phyloP scores from a whole-genome alignment of 345 rosid species.

The Eucalyptus regnans region DNA sequence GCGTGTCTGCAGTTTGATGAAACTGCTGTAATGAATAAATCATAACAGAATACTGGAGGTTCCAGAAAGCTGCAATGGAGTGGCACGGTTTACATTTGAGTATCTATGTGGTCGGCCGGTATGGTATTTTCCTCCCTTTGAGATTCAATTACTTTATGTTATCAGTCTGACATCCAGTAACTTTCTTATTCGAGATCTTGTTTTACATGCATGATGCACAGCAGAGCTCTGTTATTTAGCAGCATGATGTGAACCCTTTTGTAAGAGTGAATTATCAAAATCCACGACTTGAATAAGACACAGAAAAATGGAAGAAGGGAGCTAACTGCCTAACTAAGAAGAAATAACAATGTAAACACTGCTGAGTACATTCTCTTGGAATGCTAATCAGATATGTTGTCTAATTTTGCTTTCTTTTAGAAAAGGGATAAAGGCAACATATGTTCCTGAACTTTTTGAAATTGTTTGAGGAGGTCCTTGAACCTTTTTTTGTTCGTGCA shows the following conservation, averaged over 20 bases:
- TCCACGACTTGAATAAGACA: not conserved
- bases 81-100: constrained; percentile 67
- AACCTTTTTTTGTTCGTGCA: not conserved
- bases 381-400: not conserved
- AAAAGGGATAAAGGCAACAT: not conserved
- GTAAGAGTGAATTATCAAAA: not conserved
- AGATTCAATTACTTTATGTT: not conserved
- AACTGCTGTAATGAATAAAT: not conserved
- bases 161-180: not conserved
- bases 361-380: not conserved
- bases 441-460: not conserved
- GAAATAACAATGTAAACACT: not conserved
- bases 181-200: not conserved
- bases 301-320: not conserved
- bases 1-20: not conserved
- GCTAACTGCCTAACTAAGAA: not conserved
- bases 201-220: not conserved
- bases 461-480: not conserved
- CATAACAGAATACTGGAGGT: constrained; percentile 55
- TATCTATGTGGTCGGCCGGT: constrained; percentile 80
- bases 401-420: not conserved
- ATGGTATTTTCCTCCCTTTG: not conserved
- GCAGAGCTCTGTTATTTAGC: not conserved
- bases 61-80: constrained; percentile 75
- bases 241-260: not conserved